phyloP scores from a whole-genome alignment of 129 eudicot species.

The Artemisia tridentata region DNA sequence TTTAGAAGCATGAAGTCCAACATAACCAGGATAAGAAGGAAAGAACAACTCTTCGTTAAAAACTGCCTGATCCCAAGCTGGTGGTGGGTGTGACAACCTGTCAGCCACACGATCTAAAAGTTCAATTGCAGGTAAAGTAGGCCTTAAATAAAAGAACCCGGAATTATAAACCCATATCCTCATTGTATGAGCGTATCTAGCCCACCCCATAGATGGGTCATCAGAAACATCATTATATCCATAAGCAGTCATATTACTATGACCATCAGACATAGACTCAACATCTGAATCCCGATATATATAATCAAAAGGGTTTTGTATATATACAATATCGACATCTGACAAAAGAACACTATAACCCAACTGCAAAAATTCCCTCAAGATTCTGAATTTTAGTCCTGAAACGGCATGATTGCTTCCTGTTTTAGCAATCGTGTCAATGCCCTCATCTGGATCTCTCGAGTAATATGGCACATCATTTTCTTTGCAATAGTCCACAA shows the following conservation, averaged over 20 bases:
- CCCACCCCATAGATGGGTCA: constrained; percentile 91
- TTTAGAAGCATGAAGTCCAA: constrained; percentile 71
- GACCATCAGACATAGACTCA: constrained; percentile 89
- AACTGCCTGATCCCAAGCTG: constrained; percentile 78
- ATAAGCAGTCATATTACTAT: constrained; percentile 66
- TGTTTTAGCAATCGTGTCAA: constrained; percentile 47
- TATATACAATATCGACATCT: constrained; percentile 71
- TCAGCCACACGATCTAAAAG: constrained; percentile 77
- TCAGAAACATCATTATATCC: constrained; percentile 77
- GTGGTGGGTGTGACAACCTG: constrained; percentile 42
- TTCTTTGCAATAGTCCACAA: constrained; percentile 58
- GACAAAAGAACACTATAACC: constrained; percentile 74
- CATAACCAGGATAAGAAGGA: constrained; percentile 78
- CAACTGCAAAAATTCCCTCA: constrained; percentile 75
- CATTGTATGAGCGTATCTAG: constrained; percentile 77
- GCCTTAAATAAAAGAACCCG: constrained; percentile 73
- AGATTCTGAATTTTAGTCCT: constrained; percentile 63
- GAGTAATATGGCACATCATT: constrained; percentile 58
- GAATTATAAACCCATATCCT: constrained; percentile 83
- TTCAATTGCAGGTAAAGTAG: constrained; percentile 77
- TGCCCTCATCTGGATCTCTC: constrained; percentile 59
- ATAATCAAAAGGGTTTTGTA: constrained; percentile 73
- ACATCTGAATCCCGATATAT: constrained; percentile 73
- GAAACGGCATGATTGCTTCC: constrained; percentile 78
- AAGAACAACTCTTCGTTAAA: constrained; percentile 68